phyloP scores from a whole-genome alignment of 345 rosid genomes.

The Atalantia buxifolia region DNA sequence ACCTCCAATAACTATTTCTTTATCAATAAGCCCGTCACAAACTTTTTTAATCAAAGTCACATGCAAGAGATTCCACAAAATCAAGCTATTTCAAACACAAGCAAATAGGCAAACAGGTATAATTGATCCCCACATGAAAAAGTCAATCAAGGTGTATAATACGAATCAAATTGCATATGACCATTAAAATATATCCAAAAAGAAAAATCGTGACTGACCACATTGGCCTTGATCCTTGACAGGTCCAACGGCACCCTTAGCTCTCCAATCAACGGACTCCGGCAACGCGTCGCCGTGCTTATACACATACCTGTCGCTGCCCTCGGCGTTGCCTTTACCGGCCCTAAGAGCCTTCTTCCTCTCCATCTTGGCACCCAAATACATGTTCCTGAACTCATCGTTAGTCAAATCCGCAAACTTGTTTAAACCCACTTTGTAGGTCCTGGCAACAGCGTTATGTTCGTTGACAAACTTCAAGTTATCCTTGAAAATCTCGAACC shows the following conservation, averaged over 20 bases:
- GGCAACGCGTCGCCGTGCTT: slow-evolving; percentile 30
- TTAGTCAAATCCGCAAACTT: slow-evolving; percentile 64
- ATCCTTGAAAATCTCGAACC: slow-evolving; percentile 58
- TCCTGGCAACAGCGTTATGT: slow-evolving; percentile 38
- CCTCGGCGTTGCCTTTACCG: neutral
- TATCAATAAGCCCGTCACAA: no score
- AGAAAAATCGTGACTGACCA: slow-evolving; percentile 24
- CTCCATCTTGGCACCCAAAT: slow-evolving; percentile 41
- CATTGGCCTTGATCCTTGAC: slow-evolving; percentile 55
- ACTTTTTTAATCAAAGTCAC: no score
- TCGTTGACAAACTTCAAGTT: slow-evolving; percentile 50
- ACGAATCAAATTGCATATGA: no score
- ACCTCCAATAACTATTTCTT: no score
- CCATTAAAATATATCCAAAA: no score
- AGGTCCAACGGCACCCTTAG: slow-evolving; percentile 40
- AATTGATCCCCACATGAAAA: no score
- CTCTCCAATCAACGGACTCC: slow-evolving; percentile 47
- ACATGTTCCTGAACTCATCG: slow-evolving; percentile 42
- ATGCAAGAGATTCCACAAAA: no score
- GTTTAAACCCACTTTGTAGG: slow-evolving; percentile 53
- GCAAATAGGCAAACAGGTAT: no score
- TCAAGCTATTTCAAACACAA: no score
- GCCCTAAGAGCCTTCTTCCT: slow-evolving; percentile 3
- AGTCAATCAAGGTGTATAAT: no score
- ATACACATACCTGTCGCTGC: slow-evolving; percentile 26